Percentiles rank a stretch among this genome's conserved stretches.
Evolutionary conservation across 345 rosid species (phyloP).

Genomic region (Corchorus capsularis): DNA sequence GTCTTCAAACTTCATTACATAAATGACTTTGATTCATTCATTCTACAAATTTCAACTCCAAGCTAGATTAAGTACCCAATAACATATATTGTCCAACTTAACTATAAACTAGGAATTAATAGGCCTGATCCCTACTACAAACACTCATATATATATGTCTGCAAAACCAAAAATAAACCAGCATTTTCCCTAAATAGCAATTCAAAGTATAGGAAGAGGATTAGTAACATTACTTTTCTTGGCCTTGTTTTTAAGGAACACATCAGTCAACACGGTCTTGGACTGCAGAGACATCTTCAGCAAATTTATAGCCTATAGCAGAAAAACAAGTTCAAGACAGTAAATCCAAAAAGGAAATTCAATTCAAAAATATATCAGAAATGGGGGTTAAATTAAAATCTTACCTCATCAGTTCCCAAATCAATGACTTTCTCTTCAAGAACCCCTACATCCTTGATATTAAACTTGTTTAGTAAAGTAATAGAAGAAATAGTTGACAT

Average conservation of each 20-base stretch:
- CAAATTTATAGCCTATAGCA: not conserved
- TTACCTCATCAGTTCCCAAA: not conserved
- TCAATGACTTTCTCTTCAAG: constrained; percentile 12
- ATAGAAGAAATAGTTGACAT: not conserved
- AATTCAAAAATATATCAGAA: too few species aligned
- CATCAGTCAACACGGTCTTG: constrained; percentile 5
- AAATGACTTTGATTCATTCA: too few species aligned
- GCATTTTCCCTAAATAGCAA: not conserved
- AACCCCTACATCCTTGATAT: not conserved
- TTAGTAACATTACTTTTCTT: not conserved
- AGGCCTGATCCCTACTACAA: not conserved
- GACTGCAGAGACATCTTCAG: not conserved
- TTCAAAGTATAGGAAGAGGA: not conserved
- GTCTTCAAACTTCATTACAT: too few species aligned
- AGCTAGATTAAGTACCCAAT: too few species aligned
- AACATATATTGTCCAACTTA: too few species aligned
- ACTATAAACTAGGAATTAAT: too few species aligned
- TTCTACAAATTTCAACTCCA: too few species aligned
- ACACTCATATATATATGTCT: not conserved
- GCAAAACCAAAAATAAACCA: not conserved
- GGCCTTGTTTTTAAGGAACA: not conserved
- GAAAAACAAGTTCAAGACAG: not conserved
- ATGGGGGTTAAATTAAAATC: too few species aligned
- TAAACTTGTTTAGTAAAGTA: not conserved
- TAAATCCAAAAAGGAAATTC: not conserved